Conservation (phyloP, 1,284 basidiomycete genomes). For the Tremellales sp. region DNA sequence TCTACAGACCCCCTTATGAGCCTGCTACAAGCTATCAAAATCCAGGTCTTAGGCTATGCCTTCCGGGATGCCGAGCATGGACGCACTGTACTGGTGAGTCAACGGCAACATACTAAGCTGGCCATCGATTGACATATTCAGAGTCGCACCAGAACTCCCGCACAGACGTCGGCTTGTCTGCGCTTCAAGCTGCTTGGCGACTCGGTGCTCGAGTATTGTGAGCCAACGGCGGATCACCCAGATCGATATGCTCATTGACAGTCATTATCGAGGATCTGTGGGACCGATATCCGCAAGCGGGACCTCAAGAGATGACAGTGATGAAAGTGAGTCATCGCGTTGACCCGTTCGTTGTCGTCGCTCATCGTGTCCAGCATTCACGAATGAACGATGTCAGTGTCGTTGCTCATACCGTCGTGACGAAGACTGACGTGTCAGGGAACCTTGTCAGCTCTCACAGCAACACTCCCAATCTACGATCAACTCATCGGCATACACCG, state of each 20-base stretch:
- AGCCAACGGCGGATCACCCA: conserved; percentile 7
- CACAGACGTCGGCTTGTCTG: conserved; percentile 11
- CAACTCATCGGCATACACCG: conserved; percentile 9
- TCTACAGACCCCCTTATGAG: no score
- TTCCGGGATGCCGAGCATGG: conserved; percentile 20
- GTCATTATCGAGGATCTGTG: conserved; percentile 22
- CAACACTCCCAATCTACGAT: conserved; percentile 9
- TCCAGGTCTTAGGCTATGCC: conserved; percentile 28
- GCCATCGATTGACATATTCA: no score
- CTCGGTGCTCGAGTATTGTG: conserved; percentile 26
- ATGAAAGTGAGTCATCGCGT: conserved; percentile 17
- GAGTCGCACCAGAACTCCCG: conserved; percentile 5
- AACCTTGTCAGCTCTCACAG: conserved; percentile 6
- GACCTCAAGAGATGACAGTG: conserved; percentile 20
- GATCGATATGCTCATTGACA: background rate
- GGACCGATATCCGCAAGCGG: conserved; percentile 13
- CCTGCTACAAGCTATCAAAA: conserved; percentile 1
- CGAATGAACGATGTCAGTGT: conserved; percentile 12
- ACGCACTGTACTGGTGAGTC: conserved; percentile 17
- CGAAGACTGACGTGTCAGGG: conserved; percentile 2
- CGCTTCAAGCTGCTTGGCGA: conserved; percentile 29
- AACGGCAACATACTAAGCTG: background rate
- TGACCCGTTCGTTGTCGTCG: background rate
- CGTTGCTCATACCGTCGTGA: background rate
- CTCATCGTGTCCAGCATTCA: conserved; percentile 5